Conservation (phyloP, 2,329 filamentous ascomycete species). For the Calonectria naviculata region DNA sequence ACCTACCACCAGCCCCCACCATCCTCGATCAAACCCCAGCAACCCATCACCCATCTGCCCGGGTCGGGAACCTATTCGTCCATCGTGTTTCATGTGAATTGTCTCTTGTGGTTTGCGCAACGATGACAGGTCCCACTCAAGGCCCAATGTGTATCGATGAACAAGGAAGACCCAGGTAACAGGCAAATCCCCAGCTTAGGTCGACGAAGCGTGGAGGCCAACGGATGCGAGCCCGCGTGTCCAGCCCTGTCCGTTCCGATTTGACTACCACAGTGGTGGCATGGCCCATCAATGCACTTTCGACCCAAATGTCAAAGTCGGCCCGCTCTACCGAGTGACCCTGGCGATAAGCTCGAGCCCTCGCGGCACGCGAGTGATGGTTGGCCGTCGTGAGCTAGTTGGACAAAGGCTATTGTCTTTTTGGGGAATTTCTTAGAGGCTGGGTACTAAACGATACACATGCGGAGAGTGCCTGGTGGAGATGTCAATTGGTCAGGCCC, state of each 20-base stretch:
- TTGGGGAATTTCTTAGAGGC: neutral
- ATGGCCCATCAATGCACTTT: neutral
- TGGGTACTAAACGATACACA: neutral
- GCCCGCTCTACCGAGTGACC: neutral
- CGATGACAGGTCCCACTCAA: neutral
- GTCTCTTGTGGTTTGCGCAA: neutral
- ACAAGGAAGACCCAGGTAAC: neutral
- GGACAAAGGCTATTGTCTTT: neutral
- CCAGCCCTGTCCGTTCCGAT: neutral
- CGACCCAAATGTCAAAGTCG: neutral
- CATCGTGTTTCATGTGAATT: neutral
- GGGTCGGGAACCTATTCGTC: neutral
- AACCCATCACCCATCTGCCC: neutral
- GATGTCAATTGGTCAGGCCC: neutral
- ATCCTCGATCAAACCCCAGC: neutral
- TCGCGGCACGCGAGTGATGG: neutral
- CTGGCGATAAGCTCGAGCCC: neutral
- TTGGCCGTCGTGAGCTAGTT: neutral
- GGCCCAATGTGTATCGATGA: neutral
- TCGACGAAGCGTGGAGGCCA: neutral
- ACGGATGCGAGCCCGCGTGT: neutral
- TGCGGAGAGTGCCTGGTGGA: neutral
- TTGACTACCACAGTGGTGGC: neutral
- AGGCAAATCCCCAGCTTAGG: neutral
- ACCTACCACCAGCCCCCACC: neutral